Evolutionary conservation across 1,284 basidiomycete genomes (phyloP).

Genomic region (Sporisorium iseilematis-ciliati): DNA sequence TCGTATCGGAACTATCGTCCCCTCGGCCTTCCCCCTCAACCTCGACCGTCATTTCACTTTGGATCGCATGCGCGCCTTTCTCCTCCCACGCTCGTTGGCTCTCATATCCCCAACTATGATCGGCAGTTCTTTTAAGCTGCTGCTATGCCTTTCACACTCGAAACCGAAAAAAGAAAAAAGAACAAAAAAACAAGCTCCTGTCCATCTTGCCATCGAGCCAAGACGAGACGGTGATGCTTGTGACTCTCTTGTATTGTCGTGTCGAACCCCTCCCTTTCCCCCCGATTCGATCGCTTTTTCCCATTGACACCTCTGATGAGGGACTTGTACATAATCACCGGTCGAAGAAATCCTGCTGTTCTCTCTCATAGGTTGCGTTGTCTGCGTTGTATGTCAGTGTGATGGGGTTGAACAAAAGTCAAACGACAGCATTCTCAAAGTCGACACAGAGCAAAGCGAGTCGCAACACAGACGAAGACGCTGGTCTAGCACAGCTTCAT

Average conservation of each 20-base stretch:
- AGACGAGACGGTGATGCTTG: conserved; percentile 7
- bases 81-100: neutral
- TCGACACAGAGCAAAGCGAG: neutral
- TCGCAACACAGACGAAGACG: neutral
- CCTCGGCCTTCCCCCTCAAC: neutral
- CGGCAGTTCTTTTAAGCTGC: conserved; percentile 15
- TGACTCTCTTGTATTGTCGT: conserved; percentile 6
- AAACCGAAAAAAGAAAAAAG: neutral
- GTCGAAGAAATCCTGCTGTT: conserved; percentile 15
- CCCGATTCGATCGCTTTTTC: conserved; percentile 6
- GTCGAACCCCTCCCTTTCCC: conserved; percentile 4
- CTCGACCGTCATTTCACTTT: conserved; percentile 4
- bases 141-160: conserved; percentile 2
- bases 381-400: neutral
- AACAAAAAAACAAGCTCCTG: conserved; percentile 6
- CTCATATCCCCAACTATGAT: conserved; percentile 12
- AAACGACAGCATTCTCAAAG: too few species aligned
- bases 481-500: too few species aligned
- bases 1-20: conserved; percentile 13
- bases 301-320: conserved; percentile 3
- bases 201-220: conserved; percentile 3
- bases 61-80: conserved; percentile 18
- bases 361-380: neutral
- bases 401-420: neutral
- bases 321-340: conserved; percentile 6